Evolutionary conservation across 805 yeast species (phyloP).

Genomic region (Ogataea ganodermae): DNA sequence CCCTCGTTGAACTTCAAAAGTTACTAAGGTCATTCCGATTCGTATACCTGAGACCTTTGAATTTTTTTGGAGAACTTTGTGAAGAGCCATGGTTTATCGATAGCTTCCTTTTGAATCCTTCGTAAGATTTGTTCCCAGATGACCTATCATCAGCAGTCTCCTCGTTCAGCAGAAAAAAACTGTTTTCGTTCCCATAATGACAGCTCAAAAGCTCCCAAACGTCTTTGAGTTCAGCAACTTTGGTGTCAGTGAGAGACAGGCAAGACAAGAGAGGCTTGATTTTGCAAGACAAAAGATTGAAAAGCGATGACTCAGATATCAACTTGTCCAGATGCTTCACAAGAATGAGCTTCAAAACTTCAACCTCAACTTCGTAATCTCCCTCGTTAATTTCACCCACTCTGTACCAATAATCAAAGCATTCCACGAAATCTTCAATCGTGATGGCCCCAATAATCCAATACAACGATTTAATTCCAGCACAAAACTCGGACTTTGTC

Average conservation of each 20-base stretch:
- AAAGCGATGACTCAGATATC: slow-evolving; percentile 5
- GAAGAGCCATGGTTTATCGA: slow-evolving; percentile 10
- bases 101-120: slow-evolving; percentile 16
- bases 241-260: slow-evolving; percentile 5
- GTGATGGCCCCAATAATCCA: slow-evolving; percentile 20
- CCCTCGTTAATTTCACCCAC: neutral
- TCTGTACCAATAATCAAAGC: slow-evolving; percentile 20
- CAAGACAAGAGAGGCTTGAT: slow-evolving; percentile 15
- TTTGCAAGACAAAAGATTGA: slow-evolving; percentile 11
- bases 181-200: slow-evolving; percentile 22
- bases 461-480: slow-evolving; percentile 16
- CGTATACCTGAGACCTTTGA: slow-evolving; percentile 22
- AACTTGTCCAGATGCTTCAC: slow-evolving; percentile 13
- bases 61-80: slow-evolving; percentile 12
- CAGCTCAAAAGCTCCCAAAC: slow-evolving; percentile 21
- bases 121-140: slow-evolving; percentile 3
- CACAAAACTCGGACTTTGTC: slow-evolving; percentile 12
- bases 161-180: neutral
- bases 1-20: slow-evolving; percentile 7
- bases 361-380: slow-evolving; percentile 19
- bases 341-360: slow-evolving; percentile 19
- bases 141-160: neutral
- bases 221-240: slow-evolving; percentile 19
- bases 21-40: slow-evolving; percentile 21
- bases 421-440: slow-evolving; percentile 19